Percentiles rank a stretch among this genome's conserved stretches.
Evolutionary conservation across 768 basidiomycete genomes (phyloP).

Genomic region (Kwoniella europaea): DNA sequence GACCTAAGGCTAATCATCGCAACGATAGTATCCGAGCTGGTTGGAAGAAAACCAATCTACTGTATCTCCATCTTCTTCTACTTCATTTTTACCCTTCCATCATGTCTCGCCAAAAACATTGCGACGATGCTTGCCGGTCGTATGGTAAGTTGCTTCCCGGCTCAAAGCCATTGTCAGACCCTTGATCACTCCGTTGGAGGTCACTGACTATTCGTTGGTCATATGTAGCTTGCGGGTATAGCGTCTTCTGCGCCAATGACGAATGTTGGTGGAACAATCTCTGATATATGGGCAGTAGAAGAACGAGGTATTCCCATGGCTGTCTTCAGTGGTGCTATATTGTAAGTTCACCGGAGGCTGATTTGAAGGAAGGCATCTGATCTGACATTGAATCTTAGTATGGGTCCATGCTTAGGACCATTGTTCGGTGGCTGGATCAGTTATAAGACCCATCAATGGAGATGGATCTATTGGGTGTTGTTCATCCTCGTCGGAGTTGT

Average conservation of each 20-base stretch:
- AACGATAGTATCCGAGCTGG: slow-evolving; percentile 39
- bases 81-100: slow-evolving; percentile 55
- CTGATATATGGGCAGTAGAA: slow-evolving; percentile 49
- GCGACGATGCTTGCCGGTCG: slow-evolving; percentile 53
- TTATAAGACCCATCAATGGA: slow-evolving; percentile 35
- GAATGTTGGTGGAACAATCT: slow-evolving; percentile 44
- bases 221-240: slow-evolving; percentile 45
- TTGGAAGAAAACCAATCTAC: slow-evolving; percentile 50
- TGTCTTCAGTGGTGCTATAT: slow-evolving; percentile 48
- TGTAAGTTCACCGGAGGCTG: slow-evolving; percentile 23
- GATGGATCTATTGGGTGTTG: slow-evolving; percentile 50
- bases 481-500: slow-evolving; percentile 35
- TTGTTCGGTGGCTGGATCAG: slow-evolving; percentile 45
- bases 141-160: slow-evolving; percentile 20
- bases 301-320: slow-evolving; percentile 56
- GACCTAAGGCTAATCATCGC: not conserved
- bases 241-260: slow-evolving; percentile 53
- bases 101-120: slow-evolving; percentile 47
- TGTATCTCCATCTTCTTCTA: slow-evolving; percentile 47
- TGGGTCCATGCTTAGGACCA: slow-evolving; percentile 43
- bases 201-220: not conserved
- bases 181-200: not conserved
- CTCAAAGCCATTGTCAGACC: not conserved
- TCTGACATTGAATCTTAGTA: slow-evolving; percentile 8
- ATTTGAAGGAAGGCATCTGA: too few species aligned